These are phyloP conservation scores for Suillus hirtellus DNA, from an alignment of 768 basidiomycete genomes.

Conservation along the genomic window DNA sequence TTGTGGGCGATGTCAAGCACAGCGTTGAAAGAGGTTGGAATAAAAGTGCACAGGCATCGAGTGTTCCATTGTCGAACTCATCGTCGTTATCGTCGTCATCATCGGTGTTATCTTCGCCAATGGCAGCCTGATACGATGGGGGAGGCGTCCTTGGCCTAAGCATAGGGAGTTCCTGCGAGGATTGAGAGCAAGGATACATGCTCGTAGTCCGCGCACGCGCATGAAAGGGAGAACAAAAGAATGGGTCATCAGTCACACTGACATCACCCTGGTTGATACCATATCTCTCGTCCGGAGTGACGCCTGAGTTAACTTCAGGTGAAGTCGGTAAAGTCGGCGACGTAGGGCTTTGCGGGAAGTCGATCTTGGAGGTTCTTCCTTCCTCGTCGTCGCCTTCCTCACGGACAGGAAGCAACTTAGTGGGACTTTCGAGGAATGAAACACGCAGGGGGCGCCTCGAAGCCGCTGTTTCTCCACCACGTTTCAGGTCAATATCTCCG, in stretches of 20 bases:
- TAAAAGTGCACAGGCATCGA: constrained; percentile 29
- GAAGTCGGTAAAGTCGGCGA: neutral
- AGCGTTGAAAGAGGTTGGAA: constrained; percentile 28
- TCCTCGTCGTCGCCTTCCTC: constrained; percentile 36
- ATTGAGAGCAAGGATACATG: constrained; percentile 23
- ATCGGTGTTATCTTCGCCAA: constrained; percentile 4
- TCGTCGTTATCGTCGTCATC: neutral
- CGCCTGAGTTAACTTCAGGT: constrained; percentile 3
- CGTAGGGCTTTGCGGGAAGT: constrained; percentile 22
- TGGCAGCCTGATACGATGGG: constrained; percentile 24
- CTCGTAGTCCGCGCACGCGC: constrained; percentile 32
- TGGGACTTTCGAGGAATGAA: constrained; percentile 16
- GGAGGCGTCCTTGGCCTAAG: constrained; percentile 28
- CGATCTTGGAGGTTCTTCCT: constrained; percentile 22
- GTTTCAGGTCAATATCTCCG: constrained; percentile 20
- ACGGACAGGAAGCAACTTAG: constrained; percentile 31
- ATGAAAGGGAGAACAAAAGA: constrained; percentile 22
- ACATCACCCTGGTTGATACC: neutral
- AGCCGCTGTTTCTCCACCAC: constrained; percentile 15
- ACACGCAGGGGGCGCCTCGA: constrained; percentile 21
- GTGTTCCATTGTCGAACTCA: constrained; percentile 10
- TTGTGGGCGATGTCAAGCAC: constrained; percentile 16
- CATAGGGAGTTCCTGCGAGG: constrained; percentile 20
- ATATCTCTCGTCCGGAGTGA: constrained; percentile 5
- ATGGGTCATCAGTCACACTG: constrained; percentile 21